phyloP scores from a whole-genome alignment of 192 early-diverging fungal genomes.

The Mortierella hygrophila region DNA sequence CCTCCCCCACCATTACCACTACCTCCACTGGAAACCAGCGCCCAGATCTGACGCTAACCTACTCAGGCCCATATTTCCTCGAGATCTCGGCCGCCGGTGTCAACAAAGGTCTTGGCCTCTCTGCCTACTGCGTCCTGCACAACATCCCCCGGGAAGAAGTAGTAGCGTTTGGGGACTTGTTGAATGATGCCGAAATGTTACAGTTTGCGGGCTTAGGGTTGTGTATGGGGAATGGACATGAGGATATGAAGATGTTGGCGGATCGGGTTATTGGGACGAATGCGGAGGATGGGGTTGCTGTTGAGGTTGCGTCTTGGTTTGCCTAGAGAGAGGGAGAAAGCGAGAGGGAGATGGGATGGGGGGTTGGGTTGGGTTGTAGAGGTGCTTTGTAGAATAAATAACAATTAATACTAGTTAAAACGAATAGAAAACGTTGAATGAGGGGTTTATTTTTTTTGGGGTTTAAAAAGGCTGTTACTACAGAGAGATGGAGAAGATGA shows the following conservation, averaged over 20 bases:
- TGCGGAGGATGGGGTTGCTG: slow-evolving; percentile 57
- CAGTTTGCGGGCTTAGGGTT: slow-evolving; percentile 57
- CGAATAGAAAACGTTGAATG: too few species aligned
- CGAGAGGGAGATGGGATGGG: too few species aligned
- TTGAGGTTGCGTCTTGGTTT: slow-evolving; percentile 48
- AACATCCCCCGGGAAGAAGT: slow-evolving; percentile 29
- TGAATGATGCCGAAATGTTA: slow-evolving; percentile 66
- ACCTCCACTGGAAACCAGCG: not conserved
- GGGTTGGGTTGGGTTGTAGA: too few species aligned
- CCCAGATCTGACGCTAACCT: slow-evolving; percentile 11
- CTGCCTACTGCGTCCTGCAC: slow-evolving; percentile 39
- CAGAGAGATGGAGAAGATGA: not conserved
- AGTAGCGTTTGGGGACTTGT: slow-evolving; percentile 64
- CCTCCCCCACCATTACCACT: not conserved
- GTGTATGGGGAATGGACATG: slow-evolving; percentile 59
- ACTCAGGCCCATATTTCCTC: slow-evolving; percentile 56
- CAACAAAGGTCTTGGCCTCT: slow-evolving; percentile 58
- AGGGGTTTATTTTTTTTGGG: not conserved
- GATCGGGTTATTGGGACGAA: slow-evolving; percentile 53
- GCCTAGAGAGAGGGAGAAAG: not conserved
- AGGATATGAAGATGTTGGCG: slow-evolving; percentile 47
- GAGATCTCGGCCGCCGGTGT: slow-evolving; percentile 62
- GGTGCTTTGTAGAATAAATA: too few species aligned
- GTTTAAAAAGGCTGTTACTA: not conserved
- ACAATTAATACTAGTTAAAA: too few species aligned